Evolutionary conservation across 2,329 filamentous ascomycete genomes (phyloP), one percentile per base, ranked within the genome.

Genomic region (Ophiostoma fasciatum): DNA sequence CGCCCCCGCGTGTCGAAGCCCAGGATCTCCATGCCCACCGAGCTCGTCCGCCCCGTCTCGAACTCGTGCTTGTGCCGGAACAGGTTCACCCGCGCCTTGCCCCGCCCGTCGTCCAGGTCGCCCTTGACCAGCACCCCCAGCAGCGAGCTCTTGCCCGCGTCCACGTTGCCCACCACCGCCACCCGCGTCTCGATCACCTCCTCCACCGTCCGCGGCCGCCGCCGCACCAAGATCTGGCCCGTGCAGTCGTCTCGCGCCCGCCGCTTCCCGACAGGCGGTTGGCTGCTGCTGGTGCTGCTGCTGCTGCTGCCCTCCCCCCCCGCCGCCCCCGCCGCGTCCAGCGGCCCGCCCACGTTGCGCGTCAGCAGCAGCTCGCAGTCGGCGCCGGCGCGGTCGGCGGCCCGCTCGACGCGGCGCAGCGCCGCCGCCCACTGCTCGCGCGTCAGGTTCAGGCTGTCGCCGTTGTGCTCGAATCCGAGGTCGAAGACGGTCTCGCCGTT

Each of bases 51-150:
- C 2, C 90, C 90, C 31, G 82, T 90, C 58, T 98, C 90, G 28
- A 96, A 81, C 59, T 98, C 90, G 51, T 98, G 90, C 59, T 98
- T 96, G 58, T 98, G 90, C 13, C 90, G 74, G 60, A 98, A 98
- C 11, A 98, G 74, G 46, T 94, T 96, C 35, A 98, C 82, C 43
- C 90, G 79, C 31, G 90, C 88, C 56, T 82, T 88, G 11, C 90
- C 90, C 51, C 90, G 73, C 13, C 90, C 90, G 58, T 98, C 90
- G 49, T 98, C 90, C 2, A 98, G 74, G 35, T 82, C 82, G 5
- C 90, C 90, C 58, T 96, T 96, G 7, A 96, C 90, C 6, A 98
- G 65, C 2, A 98, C 90, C 29, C 90, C 90, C 3, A 98, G 64
- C 72, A 96, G 80, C 20, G 90, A 96, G 53, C 83, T 93, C 61